These are phyloP conservation scores for Esteya vermicola DNA, from an alignment of 2,329 filamentous ascomycete genomes.

Conservation along the genomic window DNA sequence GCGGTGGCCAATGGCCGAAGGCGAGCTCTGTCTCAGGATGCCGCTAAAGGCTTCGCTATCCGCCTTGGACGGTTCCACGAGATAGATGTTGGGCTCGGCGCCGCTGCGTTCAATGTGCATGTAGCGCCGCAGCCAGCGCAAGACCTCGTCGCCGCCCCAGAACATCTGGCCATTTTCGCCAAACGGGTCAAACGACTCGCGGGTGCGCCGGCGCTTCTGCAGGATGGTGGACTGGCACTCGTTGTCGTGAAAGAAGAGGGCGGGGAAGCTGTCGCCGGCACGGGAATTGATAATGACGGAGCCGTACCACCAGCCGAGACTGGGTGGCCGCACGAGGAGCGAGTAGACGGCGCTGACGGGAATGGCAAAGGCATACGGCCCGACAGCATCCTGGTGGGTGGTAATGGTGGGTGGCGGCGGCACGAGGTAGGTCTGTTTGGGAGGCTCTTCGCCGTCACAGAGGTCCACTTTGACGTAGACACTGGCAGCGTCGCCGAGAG, in stretches of 20 bases:
- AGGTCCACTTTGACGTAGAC: slow-evolving; percentile 95
- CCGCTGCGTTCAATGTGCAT: slow-evolving; percentile 68
- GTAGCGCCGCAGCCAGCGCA: slow-evolving; percentile 81
- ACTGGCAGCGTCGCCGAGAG: slow-evolving; percentile 70
- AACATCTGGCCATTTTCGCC: slow-evolving; percentile 76
- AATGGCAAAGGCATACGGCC: slow-evolving; percentile 81
- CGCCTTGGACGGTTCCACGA: slow-evolving; percentile 75
- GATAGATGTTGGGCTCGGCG: slow-evolving; percentile 79
- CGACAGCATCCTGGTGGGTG: slow-evolving; percentile 53
- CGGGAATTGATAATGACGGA: slow-evolving; percentile 87
- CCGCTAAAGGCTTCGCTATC: slow-evolving; percentile 64
- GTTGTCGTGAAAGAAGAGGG: slow-evolving; percentile 92
- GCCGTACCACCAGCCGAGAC: slow-evolving; percentile 96
- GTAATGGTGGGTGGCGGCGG: slow-evolving; percentile 81
- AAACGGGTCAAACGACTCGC: slow-evolving; percentile 83
- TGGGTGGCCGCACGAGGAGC: slow-evolving; percentile 77
- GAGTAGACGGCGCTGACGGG: slow-evolving; percentile 86
- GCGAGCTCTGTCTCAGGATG: slow-evolving; percentile 35
- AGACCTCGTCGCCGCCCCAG: slow-evolving; percentile 92
- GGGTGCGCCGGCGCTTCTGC: slow-evolving; percentile 75
- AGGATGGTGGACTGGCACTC: slow-evolving; percentile 93
- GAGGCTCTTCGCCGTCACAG: slow-evolving; percentile 64
- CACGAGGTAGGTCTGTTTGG: slow-evolving; percentile 78
- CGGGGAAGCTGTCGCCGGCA: slow-evolving; percentile 84
- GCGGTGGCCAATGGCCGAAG: slow-evolving; percentile 26